Evolutionary conservation across 1,284 basidiomycete genomes (phyloP), one percentile per base, ranked within the genome.

Genomic region (Apiotrichum laibachii): DNA sequence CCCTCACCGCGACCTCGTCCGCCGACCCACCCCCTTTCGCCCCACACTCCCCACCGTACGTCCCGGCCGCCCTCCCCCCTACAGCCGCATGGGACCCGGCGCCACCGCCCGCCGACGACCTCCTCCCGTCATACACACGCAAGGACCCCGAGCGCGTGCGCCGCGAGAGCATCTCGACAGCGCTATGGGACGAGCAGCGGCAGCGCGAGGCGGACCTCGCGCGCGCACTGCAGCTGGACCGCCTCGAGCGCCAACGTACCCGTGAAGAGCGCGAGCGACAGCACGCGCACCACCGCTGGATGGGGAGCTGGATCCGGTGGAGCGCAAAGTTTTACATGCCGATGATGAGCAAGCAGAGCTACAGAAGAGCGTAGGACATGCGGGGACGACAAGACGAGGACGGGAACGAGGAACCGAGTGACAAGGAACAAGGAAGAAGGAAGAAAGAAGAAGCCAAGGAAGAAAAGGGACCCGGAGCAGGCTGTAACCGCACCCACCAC

Each of bases 271-370:
- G 22, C 42, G 42, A 45, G 10, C 43, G 19, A n/a, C 5, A 37
- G 37, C 37, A 11, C 13, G 22, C 22, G 10, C 42, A 35, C 42
- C 34, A 22, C 39, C 50, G 42, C 42, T 31, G 26, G 42, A 34
- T 19, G 12, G 6, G 12, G 7, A 13, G 31, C 5, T 53, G 22
- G 51, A 35, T 33, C 18, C 39, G 31, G 13, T 44, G 46, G 47
- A 35, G 31, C 12, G 54, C 54, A 22, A 49, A 50, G 47, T 56
- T 50, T 33, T 56, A 56, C 54, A 49, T 56, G 47, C 54, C 54
- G n/a, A 31, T 49, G 18, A 40, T 56, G 48, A 44, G 12, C 39
- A 39, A 37, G 16, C 50, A 47, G 54, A 35, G 49, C 19, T 35
- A 50, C 26, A 7, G 26, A 3, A 31, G 26, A 7, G 26, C 7